Base-by-base conservation (phyloP, 75 land plant species). In the Ceratopteris richardii region DNA sequence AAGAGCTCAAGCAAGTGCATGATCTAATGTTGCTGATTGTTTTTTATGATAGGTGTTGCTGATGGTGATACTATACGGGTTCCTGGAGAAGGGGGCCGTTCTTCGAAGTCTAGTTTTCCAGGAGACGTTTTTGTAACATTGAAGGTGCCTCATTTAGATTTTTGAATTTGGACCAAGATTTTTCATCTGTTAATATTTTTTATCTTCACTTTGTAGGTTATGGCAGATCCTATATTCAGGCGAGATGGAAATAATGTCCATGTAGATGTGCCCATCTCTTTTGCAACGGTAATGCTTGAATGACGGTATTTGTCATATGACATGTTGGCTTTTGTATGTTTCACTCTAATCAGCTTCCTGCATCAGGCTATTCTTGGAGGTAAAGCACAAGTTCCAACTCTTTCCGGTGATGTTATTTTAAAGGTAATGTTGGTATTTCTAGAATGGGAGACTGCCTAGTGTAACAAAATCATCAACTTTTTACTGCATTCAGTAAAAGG, bases 351-450 rank as follows among this genome's bases (percentile, higher is more conserved):
- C 37, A 33, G 3, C 7, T 9, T 9, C 9, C 37, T 33, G 37
- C 37, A 33, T 28, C 64, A 73, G 76, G 76, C 76, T 46, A 65
- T 73, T 37, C 55, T 73, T 29, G 76, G 76, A 60, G 76, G 76
- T 30, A 40, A 54, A 29, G 63, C 64, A 24, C 63, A 54, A 33
- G 71, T 73, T 31, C 76, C 76, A 11, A 73, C 76, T 31, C 54
- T 73, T 65, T 61, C 70, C 51, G 76, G 76, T 14, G 68, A 58
- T 41, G 71, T 73, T 9, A 13, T 55, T 14, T 58, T 73, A 2
- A 73, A 66, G 70, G 76, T 73, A 41, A 48, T 33, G 37, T 3
- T 33, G 9, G n/a, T n/a, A n/a, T n/a, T n/a, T n/a, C n/a, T n/a
- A n/a, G n/a, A n/a, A n/a, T n/a, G n/a, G n/a, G n/a, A n/a, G n/a